Evolutionary conservation across 2,329 filamentous ascomycete species (phyloP), one percentile per base, ranked within the genome.

Genomic region (Ceratocystis eucalypticola): DNA sequence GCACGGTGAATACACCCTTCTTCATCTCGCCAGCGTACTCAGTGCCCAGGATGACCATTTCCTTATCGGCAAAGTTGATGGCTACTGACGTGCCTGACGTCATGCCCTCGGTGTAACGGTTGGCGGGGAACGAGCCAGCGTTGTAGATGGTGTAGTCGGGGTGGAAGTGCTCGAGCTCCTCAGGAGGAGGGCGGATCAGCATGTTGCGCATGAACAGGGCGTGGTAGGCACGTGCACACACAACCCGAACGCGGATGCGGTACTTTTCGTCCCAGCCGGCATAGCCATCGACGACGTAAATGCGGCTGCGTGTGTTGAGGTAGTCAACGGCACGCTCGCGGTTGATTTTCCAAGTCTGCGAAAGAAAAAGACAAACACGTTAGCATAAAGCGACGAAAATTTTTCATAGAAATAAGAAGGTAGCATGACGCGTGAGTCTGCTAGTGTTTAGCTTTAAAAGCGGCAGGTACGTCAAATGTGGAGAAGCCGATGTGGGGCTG

Each of bases 71-170:
- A 74, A 99, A 99, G 86, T 99, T 99, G 82, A 99, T 95, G 72
- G 94, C 88, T 64, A 99, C 93, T 7, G 94, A 99, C 64, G 94
- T 99, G 69, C 91, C 90, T 22, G 94, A 97, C 73, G 94, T 99
- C 94, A 99, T 99, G 74, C 94, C 92, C 77, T 91, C 89, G 68
- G 94, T 99, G 80, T 88, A 99, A 78, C 93, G 87, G 83, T 99
- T 99, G 75, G 94, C 94, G 61, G 94, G 94, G 88, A 99, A 99
- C 69, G 90, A 90, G 72, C 94, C 94, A 70, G 92, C 94, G 77
- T 99, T 99, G 88, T 99, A 99, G 81, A 99, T 97, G 74, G 93
- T 93, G 82, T 99, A 99, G 82, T 99, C 93, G 73, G 94, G 94
- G 78, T 96, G 90, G 86, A 99, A 99, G 80, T 91, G 85, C 81